These are phyloP conservation scores for Colletotrichum sublineola DNA, from an alignment of 2,329 filamentous ascomycete species.

Conservation along the genomic window DNA sequence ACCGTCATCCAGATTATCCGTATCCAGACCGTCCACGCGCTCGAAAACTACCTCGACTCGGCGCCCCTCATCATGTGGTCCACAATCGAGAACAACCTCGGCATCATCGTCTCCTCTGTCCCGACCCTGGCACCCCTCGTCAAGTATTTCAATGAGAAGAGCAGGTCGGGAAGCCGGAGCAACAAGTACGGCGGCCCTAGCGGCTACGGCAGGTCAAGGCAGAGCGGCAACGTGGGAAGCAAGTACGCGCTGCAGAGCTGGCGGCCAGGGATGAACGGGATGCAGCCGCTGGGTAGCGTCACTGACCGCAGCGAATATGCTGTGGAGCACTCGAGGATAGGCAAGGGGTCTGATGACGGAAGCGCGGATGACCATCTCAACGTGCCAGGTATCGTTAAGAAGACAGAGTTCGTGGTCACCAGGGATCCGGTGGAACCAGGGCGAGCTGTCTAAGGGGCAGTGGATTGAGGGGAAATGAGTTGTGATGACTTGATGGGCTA, in stretches of 20 bases:
- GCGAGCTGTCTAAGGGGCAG: conserved; percentile 18
- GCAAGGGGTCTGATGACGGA: conserved; percentile 26
- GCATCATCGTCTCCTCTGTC: conserved; percentile 58
- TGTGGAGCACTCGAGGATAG: conserved; percentile 12
- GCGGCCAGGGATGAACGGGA: conserved; percentile 44
- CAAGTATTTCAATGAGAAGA: conserved; percentile 52
- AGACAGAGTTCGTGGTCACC: conserved; percentile 40
- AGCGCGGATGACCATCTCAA: conserved; percentile 33
- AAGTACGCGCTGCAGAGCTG: conserved; percentile 49
- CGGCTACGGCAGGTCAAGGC: conserved; percentile 33
- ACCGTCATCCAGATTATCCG: conserved; percentile 65
- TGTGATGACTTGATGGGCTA: not conserved
- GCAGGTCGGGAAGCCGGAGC: conserved; percentile 37
- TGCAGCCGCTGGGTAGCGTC: conserved; percentile 44
- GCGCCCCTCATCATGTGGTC: conserved; percentile 61
- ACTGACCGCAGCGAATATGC: conserved; percentile 26
- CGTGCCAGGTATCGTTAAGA: conserved; percentile 31
- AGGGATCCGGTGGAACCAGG: conserved; percentile 26
- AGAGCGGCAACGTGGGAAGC: conserved; percentile 23
- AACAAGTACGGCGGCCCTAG: conserved; percentile 43
- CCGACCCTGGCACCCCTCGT: conserved; percentile 60
- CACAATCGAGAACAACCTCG: conserved; percentile 59
- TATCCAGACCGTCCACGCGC: conserved; percentile 60
- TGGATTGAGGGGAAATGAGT: not conserved
- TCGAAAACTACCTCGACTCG: conserved; percentile 60